Conservation (phyloP, 768 basidiomycete species). For the Podaxis pistillaris region DNA sequence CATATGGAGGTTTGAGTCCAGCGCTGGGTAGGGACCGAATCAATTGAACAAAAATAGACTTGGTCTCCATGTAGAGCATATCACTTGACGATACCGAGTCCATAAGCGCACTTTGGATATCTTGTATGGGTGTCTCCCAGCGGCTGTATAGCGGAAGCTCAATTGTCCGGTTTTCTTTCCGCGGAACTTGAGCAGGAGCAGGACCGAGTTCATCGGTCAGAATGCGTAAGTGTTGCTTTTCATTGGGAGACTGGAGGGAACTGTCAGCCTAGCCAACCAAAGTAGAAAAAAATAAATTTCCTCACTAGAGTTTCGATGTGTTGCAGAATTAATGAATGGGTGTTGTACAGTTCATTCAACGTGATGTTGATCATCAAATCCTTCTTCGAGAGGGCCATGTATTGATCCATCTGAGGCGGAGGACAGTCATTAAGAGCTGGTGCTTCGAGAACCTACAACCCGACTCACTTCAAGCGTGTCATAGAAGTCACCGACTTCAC, state of each 20-base stretch:
- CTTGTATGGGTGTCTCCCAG: conserved; percentile 99
- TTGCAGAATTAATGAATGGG: conserved; percentile 91
- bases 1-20: conserved; percentile 83
- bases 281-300: conserved; percentile 10
- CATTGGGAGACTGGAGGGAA: conserved; percentile 79
- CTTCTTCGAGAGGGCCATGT: conserved; percentile 99
- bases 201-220: conserved; percentile 94
- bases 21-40: conserved; percentile 90
- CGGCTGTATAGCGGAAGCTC: conserved; percentile 93
- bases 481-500: conserved; percentile 99
- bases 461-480: conserved; percentile 88
- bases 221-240: conserved; percentile 96
- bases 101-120: conserved; percentile 95
- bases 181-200: conserved; percentile 92
- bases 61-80: conserved; percentile 99
- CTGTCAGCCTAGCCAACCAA: not conserved
- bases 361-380: conserved; percentile 98
- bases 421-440: not conserved
- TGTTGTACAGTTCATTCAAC: conserved; percentile 98
- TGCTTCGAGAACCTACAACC: not conserved
- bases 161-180: conserved; percentile 95
- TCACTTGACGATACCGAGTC: conserved; percentile 96
- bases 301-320: conserved; percentile 93
- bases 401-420: conserved; percentile 88
- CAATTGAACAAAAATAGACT: conserved; percentile 97